phyloP scores from a whole-genome alignment of 768 basidiomycete species.

The Gautieria morchelliformis region DNA sequence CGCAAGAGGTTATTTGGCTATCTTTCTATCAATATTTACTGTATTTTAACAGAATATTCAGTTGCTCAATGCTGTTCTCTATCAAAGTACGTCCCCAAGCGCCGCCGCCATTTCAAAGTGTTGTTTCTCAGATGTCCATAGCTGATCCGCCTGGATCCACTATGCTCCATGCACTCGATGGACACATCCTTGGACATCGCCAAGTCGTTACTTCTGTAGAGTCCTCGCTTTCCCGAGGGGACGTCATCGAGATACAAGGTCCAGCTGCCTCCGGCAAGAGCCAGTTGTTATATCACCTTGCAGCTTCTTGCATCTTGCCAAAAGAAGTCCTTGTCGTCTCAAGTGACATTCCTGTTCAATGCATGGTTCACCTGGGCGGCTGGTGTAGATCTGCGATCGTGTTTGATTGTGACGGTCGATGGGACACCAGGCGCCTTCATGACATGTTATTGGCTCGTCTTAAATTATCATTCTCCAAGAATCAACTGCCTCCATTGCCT shows the following conservation, averaged over 20 bases:
- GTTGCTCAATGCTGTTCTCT: constrained; percentile 34
- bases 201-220: not conserved
- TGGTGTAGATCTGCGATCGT: constrained; percentile 59
- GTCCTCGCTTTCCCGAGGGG: constrained; percentile 37
- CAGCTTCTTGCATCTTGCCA: constrained; percentile 52
- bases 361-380: constrained; percentile 34
- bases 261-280: constrained; percentile 69
- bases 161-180: constrained; percentile 26
- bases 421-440: constrained; percentile 47
- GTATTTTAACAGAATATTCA: constrained; percentile 14
- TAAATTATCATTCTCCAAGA: constrained; percentile 5
- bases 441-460: constrained; percentile 43
- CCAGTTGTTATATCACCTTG: constrained; percentile 59
- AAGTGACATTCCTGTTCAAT: constrained; percentile 10
- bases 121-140: constrained; percentile 10
- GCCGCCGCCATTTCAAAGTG: not conserved
- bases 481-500: not conserved
- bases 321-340: constrained; percentile 5
- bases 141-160: constrained; percentile 23
- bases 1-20: constrained; percentile 3
- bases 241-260: constrained; percentile 72
- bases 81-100: constrained; percentile 22
- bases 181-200: constrained; percentile 14
- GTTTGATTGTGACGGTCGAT: constrained; percentile 61
- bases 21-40: not conserved